These are phyloP conservation scores for Colletotrichum tropicicola DNA, from an alignment of 2,329 filamentous ascomycete species.

Conservation along the genomic window DNA sequence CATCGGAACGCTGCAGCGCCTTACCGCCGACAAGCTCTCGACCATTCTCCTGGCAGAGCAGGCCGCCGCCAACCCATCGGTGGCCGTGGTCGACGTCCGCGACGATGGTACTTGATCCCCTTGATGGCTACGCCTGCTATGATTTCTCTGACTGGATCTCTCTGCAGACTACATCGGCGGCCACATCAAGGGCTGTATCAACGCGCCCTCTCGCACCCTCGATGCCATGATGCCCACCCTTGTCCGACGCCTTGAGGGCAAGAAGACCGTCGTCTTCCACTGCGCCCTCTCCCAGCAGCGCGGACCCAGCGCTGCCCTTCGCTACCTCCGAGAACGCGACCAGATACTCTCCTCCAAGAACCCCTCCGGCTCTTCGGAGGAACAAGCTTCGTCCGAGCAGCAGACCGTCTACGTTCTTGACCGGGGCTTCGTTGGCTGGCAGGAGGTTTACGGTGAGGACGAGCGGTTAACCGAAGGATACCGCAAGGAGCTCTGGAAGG, in stretches of 20 bases:
- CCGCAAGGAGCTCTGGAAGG: constrained; percentile 84
- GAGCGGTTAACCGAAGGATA: constrained; percentile 84
- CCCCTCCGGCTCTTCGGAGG: constrained; percentile 1
- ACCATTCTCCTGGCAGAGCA: constrained; percentile 65
- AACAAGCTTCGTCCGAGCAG: constrained; percentile 28
- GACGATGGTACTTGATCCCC: constrained; percentile 76
- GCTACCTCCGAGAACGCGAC: constrained; percentile 78
- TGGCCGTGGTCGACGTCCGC: constrained; percentile 88
- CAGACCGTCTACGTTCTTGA: constrained; percentile 87
- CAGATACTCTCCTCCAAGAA: constrained; percentile 44
- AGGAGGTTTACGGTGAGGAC: constrained; percentile 83
- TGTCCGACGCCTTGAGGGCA: constrained; percentile 78
- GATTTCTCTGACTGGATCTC: not conserved
- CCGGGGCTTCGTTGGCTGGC: constrained; percentile 88
- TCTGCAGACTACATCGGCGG: constrained; percentile 84
- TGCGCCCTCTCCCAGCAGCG: constrained; percentile 92
- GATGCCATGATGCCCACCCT: constrained; percentile 84
- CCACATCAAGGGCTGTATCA: constrained; percentile 81
- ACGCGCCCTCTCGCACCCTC: constrained; percentile 78
- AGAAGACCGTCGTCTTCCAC: constrained; percentile 91
- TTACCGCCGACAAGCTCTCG: constrained; percentile 75
- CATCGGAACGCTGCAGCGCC: constrained; percentile 70
- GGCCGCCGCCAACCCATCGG: constrained; percentile 49
- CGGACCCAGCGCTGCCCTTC: constrained; percentile 83
- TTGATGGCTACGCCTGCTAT: too few relatives aligned